Conservation (phyloP, 2,329 filamentous ascomycete genomes). For the Geosmithia putterillii region DNA sequence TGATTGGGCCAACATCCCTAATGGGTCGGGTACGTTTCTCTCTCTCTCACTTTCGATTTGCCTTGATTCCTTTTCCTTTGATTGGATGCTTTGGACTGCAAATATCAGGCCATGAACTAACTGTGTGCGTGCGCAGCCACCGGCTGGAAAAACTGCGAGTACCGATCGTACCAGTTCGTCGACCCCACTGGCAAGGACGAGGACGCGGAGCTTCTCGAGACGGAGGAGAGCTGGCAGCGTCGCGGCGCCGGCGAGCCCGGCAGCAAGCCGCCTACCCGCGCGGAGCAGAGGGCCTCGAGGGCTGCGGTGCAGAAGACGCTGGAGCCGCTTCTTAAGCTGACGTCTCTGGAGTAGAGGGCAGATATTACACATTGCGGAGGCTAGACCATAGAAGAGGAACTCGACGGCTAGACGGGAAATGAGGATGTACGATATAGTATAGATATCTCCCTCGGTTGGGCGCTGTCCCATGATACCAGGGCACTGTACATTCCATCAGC, state of each 20-base stretch:
- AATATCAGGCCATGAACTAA: not conserved
- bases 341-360: too few species aligned
- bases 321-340: conserved; percentile 21
- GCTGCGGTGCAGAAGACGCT: conserved; percentile 22
- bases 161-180: conserved; percentile 53
- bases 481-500: too few species aligned
- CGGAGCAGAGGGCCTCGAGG: conserved; percentile 33
- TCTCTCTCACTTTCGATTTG: too few species aligned
- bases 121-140: conserved; percentile 36
- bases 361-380: too few species aligned
- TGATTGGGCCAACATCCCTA: conserved; percentile 56
- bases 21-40: conserved; percentile 22
- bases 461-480: too few species aligned
- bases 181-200: conserved; percentile 36
- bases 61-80: not conserved
- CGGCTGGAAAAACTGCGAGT: conserved; percentile 64
- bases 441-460: too few species aligned
- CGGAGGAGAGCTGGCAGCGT: conserved; percentile 30
- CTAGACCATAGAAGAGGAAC: too few species aligned
- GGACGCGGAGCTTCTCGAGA: conserved; percentile 35
- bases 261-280: conserved; percentile 24
- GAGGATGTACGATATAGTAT: too few species aligned
- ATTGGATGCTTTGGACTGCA: too few species aligned
- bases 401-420: too few species aligned
- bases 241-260: conserved; percentile 30